Conservation (phyloP, 306 rosid species). For the Potentilla sterilis region DNA sequence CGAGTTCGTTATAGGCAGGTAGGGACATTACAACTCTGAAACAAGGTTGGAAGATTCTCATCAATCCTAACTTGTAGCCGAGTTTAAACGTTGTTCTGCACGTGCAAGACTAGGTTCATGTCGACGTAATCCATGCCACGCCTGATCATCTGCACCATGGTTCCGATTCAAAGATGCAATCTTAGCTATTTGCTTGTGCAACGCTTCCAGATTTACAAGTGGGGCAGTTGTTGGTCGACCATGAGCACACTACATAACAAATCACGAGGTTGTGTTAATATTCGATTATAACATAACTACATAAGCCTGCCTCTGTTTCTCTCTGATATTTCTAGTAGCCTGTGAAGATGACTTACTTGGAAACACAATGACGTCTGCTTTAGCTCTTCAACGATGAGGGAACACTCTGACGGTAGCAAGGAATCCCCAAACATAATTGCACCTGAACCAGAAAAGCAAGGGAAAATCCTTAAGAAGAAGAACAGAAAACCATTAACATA, state of each 20-base stretch:
- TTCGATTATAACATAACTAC: not conserved
- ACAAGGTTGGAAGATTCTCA: slow-evolving; percentile 4
- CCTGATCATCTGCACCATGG: slow-evolving; percentile 27
- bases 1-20: not conserved
- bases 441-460: slow-evolving; percentile 45
- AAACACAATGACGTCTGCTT: slow-evolving; percentile 81
- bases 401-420: slow-evolving; percentile 88
- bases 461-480: not conserved
- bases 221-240: slow-evolving; percentile 92
- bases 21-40: not conserved
- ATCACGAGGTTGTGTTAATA: not conserved
- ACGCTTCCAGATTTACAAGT: slow-evolving; percentile 75
- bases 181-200: slow-evolving; percentile 73
- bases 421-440: slow-evolving; percentile 98
- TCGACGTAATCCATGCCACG: slow-evolving; percentile 64
- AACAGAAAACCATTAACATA: not conserved
- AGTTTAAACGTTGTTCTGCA: slow-evolving; percentile 49
- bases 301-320: not conserved
- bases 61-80: slow-evolving; percentile 27
- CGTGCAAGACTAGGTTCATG: slow-evolving; percentile 52
- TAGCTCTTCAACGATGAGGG: slow-evolving; percentile 85
- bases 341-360: slow-evolving; percentile 52
- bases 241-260: slow-evolving; percentile 75
- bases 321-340: not conserved
- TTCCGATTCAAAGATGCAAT: slow-evolving; percentile 38